Evolutionary conservation across 1,139 yeast species (phyloP).

Genomic region (Suhomyces bolitotheri): DNA sequence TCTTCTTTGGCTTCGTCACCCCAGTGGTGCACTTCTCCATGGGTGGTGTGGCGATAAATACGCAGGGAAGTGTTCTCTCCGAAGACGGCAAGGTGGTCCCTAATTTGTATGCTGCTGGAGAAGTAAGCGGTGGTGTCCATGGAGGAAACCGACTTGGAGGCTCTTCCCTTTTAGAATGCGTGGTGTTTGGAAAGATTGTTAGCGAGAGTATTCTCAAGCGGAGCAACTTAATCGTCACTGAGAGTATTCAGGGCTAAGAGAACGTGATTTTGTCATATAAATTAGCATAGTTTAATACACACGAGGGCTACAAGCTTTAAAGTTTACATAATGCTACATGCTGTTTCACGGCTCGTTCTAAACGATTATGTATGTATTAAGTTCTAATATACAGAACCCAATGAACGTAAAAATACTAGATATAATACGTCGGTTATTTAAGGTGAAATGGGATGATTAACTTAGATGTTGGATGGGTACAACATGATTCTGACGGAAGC

Average conservation of each 20-base stretch:
- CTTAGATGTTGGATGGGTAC: conserved; percentile 99
- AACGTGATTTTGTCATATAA: background rate
- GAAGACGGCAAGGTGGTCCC: conserved; percentile 19
- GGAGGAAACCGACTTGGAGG: conserved; percentile 43
- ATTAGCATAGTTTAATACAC: background rate
- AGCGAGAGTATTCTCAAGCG: conserved; percentile 13
- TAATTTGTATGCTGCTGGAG: conserved; percentile 40
- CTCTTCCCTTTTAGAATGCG: conserved; percentile 40
- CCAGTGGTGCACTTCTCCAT: conserved; percentile 43
- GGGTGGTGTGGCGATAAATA: conserved; percentile 40
- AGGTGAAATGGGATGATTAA: conserved; percentile 12
- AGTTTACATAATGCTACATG: too few species aligned
- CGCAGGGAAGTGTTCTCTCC: conserved; percentile 27
- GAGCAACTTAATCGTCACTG: conserved; percentile 1
- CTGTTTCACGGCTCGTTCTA: background rate
- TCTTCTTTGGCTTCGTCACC: conserved; percentile 37
- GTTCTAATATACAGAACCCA: conserved; percentile 15
- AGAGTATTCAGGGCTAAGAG: conserved; percentile 3
- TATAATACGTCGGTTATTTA: conserved; percentile 11
- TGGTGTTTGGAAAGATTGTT: conserved; percentile 35
- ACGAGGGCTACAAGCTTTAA: background rate
- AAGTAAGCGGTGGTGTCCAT: conserved; percentile 42
- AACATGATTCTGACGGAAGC: conserved; percentile 99
- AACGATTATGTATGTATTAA: conserved; percentile 14
- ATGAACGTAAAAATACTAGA: conserved; percentile 12